Base-by-base conservation (phyloP, 2,329 filamentous ascomycete genomes). In the Xylaria sp. region DNA sequence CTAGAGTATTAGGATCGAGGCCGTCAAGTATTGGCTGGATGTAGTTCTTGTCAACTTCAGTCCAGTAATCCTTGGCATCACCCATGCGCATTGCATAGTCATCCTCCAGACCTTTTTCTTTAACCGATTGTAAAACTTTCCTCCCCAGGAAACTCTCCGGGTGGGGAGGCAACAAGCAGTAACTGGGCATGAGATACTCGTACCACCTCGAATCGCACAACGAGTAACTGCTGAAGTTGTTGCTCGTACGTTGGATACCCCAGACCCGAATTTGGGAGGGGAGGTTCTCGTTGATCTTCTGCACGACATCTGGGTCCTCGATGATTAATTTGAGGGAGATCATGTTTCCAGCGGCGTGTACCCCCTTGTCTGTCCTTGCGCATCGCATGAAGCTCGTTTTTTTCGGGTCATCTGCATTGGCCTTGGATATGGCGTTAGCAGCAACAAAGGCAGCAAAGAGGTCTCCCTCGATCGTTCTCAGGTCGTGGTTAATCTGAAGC, bases 401-500 rank as follows among this genome's bases (percentile, higher is more conserved):
- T 81, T 97, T 97, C 3, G 95, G 96, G 78, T 99, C 96, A 75
- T 97, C 91, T 25, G 96, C 96, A 78, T 99, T 99, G 70, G 93
- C 93, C 81, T 98, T 98, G 58, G 94, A 97, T 70, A 99, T 97
- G 47, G 96, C 94, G 21, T 94, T 93, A 2, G 96, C 94, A 2
- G 90, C 89, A 70, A 99, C 92, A 75, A 99, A 95, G 2, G 96
- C 96, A 37, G 90, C 88, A 82, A 99, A 99, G 2, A 99, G 84
- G 75, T 99, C 96, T 51, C 95, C 93, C 82, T 99, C 96, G 72
- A 99, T 98, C 0, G 95, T 99, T 83, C 94, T 94, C 78, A 97
- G 90, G 72, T 90, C 83, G 75, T 86, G 85, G 79, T 91, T 90
- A 78, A 99, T 92, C 82, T 99, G 96, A 91, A 99, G 97, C 76